A percentile compares a stretch with the other conserved stretches of the same genome.
phyloP scores from a whole-genome alignment of 2,329 filamentous ascomycete species.

The Sclerotiophoma versabilis region DNA sequence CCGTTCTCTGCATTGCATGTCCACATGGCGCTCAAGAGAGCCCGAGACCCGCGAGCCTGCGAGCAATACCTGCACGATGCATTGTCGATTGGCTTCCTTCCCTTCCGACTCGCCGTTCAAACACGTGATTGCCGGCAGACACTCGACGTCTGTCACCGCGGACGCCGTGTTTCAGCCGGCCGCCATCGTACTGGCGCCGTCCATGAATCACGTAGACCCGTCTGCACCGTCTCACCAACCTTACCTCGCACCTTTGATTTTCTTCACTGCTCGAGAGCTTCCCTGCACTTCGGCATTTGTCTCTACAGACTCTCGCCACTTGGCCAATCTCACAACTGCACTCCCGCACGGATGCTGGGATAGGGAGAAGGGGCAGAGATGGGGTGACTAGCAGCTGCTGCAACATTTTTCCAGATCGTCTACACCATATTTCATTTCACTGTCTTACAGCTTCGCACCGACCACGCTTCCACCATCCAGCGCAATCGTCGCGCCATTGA shows the following conservation, averaged over 20 bases:
- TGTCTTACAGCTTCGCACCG: slow-evolving; percentile 46
- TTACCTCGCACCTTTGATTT: no score
- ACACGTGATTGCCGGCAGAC: neutral
- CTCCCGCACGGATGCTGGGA: no score
- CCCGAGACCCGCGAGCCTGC: neutral
- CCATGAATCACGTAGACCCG: slow-evolving; percentile 5
- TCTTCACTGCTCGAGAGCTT: no score
- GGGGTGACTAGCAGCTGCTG: no score
- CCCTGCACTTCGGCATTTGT: no score
- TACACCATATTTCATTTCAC: no score
- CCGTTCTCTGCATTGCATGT: neutral
- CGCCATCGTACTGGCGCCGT: neutral
- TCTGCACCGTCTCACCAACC: no score
- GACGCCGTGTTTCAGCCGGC: neutral
- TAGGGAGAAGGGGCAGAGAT: no score
- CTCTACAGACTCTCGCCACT: no score
- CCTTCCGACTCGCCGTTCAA: no score
- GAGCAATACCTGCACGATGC: neutral
- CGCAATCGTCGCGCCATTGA: slow-evolving; percentile 54
- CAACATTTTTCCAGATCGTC: no score
- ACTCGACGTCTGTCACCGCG: neutral
- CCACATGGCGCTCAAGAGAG: neutral
- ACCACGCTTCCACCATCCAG: slow-evolving; percentile 52
- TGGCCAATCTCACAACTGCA: no score
- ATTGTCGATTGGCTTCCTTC: neutral